These are phyloP conservation scores for Falciphora oryzae DNA, from an alignment of 2,329 filamentous ascomycete species.

Conservation along the genomic window DNA sequence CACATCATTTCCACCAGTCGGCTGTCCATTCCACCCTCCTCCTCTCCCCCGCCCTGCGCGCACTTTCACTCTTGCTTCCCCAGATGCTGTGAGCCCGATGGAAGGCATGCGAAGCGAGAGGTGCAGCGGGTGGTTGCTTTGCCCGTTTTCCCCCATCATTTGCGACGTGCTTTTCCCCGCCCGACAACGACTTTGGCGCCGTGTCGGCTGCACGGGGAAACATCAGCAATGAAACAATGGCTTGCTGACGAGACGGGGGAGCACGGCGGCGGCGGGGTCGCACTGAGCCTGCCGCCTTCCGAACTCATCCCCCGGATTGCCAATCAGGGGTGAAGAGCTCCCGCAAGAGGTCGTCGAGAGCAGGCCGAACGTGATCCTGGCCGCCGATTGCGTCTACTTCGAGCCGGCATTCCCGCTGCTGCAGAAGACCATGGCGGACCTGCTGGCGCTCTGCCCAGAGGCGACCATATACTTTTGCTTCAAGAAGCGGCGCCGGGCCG, in stretches of 20 bases:
- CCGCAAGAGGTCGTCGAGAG: slow-evolving; percentile 45
- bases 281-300: not conserved
- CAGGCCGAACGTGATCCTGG: slow-evolving; percentile 77
- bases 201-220: not conserved
- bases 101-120: not conserved
- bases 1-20: not conserved
- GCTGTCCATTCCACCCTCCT: not conserved
- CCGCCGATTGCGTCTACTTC: slow-evolving; percentile 95
- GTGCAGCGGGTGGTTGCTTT: not conserved
- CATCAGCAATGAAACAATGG: not conserved
- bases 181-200: not conserved
- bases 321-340: slow-evolving; percentile 53
- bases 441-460: slow-evolving; percentile 66
- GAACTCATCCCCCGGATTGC: not conserved
- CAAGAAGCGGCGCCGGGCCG: slow-evolving; percentile 82
- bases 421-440: slow-evolving; percentile 67
- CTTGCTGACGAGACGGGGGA: not conserved
- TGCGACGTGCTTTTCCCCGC: not conserved
- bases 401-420: slow-evolving; percentile 91
- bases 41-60: not conserved
- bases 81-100: not conserved
- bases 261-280: not conserved
- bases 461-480: slow-evolving; percentile 77
- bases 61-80: not conserved
- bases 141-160: not conserved